Evolutionary conservation across 331 rosid genomes (phyloP), one percentile per base, ranked within the genome.

Genomic region (Dryas integrifolia): DNA sequence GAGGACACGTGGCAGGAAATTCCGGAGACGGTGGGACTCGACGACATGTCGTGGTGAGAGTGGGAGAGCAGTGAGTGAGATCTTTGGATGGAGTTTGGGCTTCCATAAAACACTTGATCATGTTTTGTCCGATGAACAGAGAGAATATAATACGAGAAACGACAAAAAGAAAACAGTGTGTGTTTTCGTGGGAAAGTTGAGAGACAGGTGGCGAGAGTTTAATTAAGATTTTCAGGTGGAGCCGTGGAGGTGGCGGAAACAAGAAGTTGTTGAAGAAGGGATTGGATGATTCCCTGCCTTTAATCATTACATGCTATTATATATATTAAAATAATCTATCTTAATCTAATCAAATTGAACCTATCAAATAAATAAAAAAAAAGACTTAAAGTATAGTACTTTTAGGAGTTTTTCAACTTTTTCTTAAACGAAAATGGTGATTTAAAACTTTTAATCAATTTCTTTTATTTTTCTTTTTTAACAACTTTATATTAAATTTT

Each of bases 21-120:
- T 53, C 83, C 77, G 24, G 90, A 78, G 30, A 72, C 69, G 80
- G 70, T 44, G 1, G 10, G 44, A 16, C 75, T 66, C 10, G 79
- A 79, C 60, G 89, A 85, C 94, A 90, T 85, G 68, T 73, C 55
- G 80, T 50, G 0, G 50, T 5, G 46, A 16, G 35, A 18, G 39
- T 1, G 18, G 40, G 63, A 56, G 44, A 30, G 13, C 14, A 10
- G 15, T 1, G 62, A 15, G 45, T 44, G 48, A 5, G 7, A 5
- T 49, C 53, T 49, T 14, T 14, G 3, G 9, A 4, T 4, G 43
- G 43, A 30, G 41, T 11, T 26, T 5, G 4, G 16, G 24, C 24
- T 21, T 21, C 24, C 24, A 30, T 30, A 30, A 30, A 30, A 8
- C 13, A 26, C 4, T 58, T 58, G 30, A 58, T 12, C 1, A 26